A percentile compares a stretch with the other conserved stretches of the same genome.
These are phyloP conservation scores for Zasmidium citrigriseum DNA, from an alignment of 2,329 filamentous ascomycete species.

Conservation along the genomic window DNA sequence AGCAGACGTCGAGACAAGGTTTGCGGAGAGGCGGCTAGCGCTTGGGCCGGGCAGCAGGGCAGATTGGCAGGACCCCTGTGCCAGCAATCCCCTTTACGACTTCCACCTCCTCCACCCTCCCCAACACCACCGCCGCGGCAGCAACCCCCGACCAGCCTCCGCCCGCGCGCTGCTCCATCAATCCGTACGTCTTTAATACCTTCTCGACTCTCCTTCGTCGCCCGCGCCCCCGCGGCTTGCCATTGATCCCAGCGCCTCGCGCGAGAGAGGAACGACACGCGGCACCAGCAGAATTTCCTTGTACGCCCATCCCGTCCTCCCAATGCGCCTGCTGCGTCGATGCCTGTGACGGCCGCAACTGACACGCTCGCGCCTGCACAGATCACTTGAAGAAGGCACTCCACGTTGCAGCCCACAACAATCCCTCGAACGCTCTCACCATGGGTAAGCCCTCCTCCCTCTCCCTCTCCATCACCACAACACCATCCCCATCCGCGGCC, in stretches of 20 bases:
- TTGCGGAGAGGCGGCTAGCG: constrained; percentile 7
- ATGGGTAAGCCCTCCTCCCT: constrained; percentile 35
- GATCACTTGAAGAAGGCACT: constrained; percentile 27
- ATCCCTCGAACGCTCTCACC: constrained; percentile 30
- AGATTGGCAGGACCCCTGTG: constrained; percentile 3
- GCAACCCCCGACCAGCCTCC: constrained; percentile 9
- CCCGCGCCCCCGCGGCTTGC: constrained; percentile 3
- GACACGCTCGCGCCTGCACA: constrained; percentile 23
- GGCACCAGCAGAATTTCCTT: constrained; percentile 21
- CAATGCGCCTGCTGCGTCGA: constrained; percentile 15
- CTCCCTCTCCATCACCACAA: constrained; percentile 17
- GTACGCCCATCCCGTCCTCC: constrained; percentile 2
- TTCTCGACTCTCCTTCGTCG: constrained; percentile 17
- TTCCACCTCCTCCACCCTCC: constrained; percentile 6
- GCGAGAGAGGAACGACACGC: constrained; percentile 25
- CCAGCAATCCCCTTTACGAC: constrained; percentile 6
- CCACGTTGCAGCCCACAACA: constrained; percentile 25
- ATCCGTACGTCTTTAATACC: constrained; percentile 14
- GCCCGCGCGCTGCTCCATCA: constrained; percentile 5
- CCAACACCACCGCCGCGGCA: constrained; percentile 8
- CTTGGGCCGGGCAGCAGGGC: not conserved
- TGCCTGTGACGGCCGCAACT: constrained; percentile 18
- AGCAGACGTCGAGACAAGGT: constrained; percentile 9
- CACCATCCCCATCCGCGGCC: constrained; percentile 17
- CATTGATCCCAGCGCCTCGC: constrained; percentile 8